These are phyloP conservation scores for Theobroma grandiflorum DNA, from an alignment of 441 rosid genomes.

Conservation along the genomic window DNA sequence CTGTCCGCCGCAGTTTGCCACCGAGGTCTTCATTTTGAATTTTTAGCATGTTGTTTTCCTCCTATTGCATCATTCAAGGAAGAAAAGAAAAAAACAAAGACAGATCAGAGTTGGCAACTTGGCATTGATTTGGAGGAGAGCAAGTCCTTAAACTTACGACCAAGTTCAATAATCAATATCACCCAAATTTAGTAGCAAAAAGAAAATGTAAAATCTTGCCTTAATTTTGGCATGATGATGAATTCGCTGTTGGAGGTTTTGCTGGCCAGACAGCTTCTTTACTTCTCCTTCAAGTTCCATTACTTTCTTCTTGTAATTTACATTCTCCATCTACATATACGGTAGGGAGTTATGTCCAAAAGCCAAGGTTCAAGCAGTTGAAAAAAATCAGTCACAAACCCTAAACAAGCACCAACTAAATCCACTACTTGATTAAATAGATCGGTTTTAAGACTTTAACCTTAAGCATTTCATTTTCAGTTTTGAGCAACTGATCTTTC, in stretches of 20 bases:
- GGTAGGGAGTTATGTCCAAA: slow-evolving; percentile 15
- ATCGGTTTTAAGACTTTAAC: slow-evolving; percentile 40
- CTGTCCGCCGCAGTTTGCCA: slow-evolving; percentile 66
- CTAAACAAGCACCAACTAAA: not conserved
- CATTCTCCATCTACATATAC: slow-evolving; percentile 66
- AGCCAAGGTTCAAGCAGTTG: slow-evolving; percentile 6
- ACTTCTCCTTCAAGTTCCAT: slow-evolving; percentile 88
- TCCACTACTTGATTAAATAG: not conserved
- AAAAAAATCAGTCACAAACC: slow-evolving; percentile 6
- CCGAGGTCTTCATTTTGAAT: slow-evolving; percentile 81
- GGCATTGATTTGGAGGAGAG: slow-evolving; percentile 18
- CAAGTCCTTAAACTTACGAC: not conserved
- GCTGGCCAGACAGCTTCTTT: slow-evolving; percentile 83
- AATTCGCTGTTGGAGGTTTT: slow-evolving; percentile 91
- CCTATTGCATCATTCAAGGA: slow-evolving; percentile 58
- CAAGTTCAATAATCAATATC: not conserved
- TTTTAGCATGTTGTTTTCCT: slow-evolving; percentile 88
- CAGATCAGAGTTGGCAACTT: slow-evolving; percentile 1
- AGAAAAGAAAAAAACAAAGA: not conserved
- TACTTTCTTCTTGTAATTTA: slow-evolving; percentile 66
- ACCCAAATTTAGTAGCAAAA: slow-evolving; percentile 6
- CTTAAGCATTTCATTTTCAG: slow-evolving; percentile 89
- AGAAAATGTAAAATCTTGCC: slow-evolving; percentile 55
- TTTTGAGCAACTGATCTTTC: slow-evolving; percentile 69
- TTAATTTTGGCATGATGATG: slow-evolving; percentile 96